Evolutionary conservation across 257 asterid genomes (phyloP).

Genomic region (Catharanthus roseus): DNA sequence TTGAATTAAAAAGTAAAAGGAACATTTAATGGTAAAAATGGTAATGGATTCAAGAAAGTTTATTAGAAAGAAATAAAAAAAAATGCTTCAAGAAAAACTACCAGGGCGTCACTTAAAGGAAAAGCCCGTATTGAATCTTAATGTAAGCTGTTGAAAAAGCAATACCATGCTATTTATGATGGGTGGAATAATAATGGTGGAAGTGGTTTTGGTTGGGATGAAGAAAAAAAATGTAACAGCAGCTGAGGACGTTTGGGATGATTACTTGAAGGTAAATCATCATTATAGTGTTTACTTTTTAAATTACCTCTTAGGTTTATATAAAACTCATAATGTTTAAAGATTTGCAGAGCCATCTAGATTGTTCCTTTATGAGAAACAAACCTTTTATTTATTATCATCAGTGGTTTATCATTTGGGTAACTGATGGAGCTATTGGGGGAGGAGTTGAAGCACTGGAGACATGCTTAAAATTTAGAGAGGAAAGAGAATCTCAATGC

Average conservation of each 20-base stretch:
- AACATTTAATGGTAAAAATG: neutral
- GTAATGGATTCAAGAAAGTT: neutral
- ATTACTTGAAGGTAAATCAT: no score
- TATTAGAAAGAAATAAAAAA: constrained; percentile 1
- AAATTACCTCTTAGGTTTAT: no score
- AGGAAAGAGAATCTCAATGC: neutral
- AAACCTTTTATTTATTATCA: neutral
- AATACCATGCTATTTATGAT: neutral
- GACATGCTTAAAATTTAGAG: neutral
- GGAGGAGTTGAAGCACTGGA: neutral
- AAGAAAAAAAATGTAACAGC: no score
- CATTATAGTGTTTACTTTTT: no score
- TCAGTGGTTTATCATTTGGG: neutral
- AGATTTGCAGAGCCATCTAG: no score
- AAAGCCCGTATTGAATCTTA: constrained; percentile 1
- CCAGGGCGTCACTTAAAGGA: neutral
- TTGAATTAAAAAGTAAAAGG: neutral
- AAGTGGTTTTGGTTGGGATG: neutral
- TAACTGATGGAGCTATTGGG: neutral
- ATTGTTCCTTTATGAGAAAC: no score
- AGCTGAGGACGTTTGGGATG: no score
- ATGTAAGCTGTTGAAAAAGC: neutral
- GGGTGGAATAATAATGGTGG: neutral
- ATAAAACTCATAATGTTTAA: no score
- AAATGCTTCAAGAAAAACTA: neutral